Percentiles rank a stretch among this genome's conserved stretches.
These are phyloP conservation scores for Tetradesmus obliquus DNA, from an alignment of 139 green algal genomes.

Conservation along the genomic window DNA sequence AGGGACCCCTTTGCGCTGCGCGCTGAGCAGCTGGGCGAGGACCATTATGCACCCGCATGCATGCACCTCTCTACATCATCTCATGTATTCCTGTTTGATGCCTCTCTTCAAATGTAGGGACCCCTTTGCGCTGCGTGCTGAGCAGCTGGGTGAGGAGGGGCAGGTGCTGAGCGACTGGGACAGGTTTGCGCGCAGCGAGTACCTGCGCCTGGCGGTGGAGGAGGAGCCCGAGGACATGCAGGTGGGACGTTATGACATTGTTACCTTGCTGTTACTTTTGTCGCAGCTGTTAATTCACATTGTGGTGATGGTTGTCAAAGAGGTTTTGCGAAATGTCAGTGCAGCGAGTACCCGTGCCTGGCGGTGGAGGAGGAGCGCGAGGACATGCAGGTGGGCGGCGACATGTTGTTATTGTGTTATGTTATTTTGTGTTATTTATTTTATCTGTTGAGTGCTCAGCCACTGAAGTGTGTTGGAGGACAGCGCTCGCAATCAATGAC, in stretches of 20 bases:
- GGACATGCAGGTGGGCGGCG: conserved; percentile 52
- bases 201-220: conserved; percentile 89
- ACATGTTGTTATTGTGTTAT: not conserved
- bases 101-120: conserved; percentile 29
- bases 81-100: not conserved
- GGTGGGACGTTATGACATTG: conserved; percentile 16
- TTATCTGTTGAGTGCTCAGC: no score
- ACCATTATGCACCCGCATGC: not conserved
- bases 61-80: not conserved
- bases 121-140: conserved; percentile 64
- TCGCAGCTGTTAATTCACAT: no score
- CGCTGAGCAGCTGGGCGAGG: conserved; percentile 60
- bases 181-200: conserved; percentile 88
- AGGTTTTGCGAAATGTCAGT: no score
- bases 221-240: conserved; percentile 84
- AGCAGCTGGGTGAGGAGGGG: conserved; percentile 65
- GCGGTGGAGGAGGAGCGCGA: conserved; percentile 91
- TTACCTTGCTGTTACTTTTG: not conserved
- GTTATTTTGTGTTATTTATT: not conserved
- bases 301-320: no score
- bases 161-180: conserved; percentile 84
- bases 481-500: no score
- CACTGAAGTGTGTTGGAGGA: no score
- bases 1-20: conserved; percentile 60
- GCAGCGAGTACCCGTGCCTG: conserved; percentile 87